These are phyloP conservation scores for Benincasa hispida DNA, from an alignment of 306 rosid species.

Conservation along the genomic window DNA sequence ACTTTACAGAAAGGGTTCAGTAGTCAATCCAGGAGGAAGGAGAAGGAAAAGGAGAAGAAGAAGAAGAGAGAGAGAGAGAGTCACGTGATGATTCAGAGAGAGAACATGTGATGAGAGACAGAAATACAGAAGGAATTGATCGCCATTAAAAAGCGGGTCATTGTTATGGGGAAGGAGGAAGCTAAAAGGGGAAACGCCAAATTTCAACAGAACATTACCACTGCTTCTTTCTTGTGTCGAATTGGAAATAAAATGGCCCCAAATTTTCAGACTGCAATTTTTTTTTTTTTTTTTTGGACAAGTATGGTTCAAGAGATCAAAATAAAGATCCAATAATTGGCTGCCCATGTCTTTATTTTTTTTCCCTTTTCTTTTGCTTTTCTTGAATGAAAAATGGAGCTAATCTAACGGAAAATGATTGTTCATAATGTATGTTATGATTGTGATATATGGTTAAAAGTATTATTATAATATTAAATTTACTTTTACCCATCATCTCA, in stretches of 20 bases:
- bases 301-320: not conserved
- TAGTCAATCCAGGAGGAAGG: not conserved
- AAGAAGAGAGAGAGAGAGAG: not conserved
- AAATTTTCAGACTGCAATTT: not conserved
- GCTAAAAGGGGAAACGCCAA: not conserved
- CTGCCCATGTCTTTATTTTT: not conserved
- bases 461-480: too few relatives aligned
- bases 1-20: not conserved
- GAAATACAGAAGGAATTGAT: not conserved
- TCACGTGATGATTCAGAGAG: conserved; percentile 6
- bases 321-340: not conserved
- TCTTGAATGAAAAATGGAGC: not conserved
- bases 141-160: conserved; percentile 7
- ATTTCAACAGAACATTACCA: not conserved
- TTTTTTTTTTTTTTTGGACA: not conserved
- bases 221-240: not conserved
- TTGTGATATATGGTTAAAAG: too few relatives aligned
- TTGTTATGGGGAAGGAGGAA: conserved; percentile 3
- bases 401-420: not conserved
- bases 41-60: not conserved
- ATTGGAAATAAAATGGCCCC: too few relatives aligned
- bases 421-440: too few relatives aligned
- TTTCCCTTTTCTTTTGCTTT: not conserved
- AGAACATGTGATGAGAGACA: not conserved
- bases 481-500: too few relatives aligned